These are phyloP conservation scores for Drechslerella stenobrocha DNA, from an alignment of 2,329 filamentous ascomycete genomes.

Conservation along the genomic window DNA sequence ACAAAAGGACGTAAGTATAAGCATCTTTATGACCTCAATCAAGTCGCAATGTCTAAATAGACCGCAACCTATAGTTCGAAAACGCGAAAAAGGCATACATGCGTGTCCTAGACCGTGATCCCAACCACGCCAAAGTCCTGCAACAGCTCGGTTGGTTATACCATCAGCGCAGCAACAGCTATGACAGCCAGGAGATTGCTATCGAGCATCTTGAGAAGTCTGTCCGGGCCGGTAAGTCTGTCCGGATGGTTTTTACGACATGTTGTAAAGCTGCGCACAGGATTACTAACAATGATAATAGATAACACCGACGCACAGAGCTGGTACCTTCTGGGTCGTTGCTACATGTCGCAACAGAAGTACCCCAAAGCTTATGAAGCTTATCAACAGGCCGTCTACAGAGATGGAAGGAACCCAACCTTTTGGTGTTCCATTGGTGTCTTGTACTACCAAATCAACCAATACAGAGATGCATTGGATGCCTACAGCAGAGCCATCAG, in stretches of 20 bases:
- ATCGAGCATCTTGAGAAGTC: constrained; percentile 98
- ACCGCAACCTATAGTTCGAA: constrained; percentile 69
- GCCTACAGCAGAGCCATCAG: constrained; percentile 96
- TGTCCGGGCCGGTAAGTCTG: constrained; percentile 76
- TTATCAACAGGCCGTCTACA: constrained; percentile 97
- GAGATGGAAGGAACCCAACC: constrained; percentile 93
- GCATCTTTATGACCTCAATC: background rate
- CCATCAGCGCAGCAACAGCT: constrained; percentile 91
- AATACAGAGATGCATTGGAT: constrained; percentile 96
- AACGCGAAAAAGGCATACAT: constrained; percentile 89
- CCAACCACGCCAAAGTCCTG: constrained; percentile 94
- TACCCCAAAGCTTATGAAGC: constrained; percentile 98
- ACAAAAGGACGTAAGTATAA: constrained; percentile 83
- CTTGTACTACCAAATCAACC: constrained; percentile 98
- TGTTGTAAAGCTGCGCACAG: too few relatives aligned
- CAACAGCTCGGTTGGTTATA: constrained; percentile 98
- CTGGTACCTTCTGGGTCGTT: constrained; percentile 95
- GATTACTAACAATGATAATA: constrained; percentile 56
- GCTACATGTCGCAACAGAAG: constrained; percentile 99
- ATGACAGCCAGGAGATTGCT: constrained; percentile 88
- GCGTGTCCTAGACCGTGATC: constrained; percentile 88
- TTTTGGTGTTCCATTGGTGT: constrained; percentile 99
- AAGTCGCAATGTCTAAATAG: background rate
- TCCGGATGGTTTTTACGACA: too few relatives aligned
- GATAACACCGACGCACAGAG: constrained; percentile 95